Evolutionary conservation across 306 rosid species (phyloP), one percentile per base, ranked within the genome.

Genomic region (Rosa chinensis): DNA sequence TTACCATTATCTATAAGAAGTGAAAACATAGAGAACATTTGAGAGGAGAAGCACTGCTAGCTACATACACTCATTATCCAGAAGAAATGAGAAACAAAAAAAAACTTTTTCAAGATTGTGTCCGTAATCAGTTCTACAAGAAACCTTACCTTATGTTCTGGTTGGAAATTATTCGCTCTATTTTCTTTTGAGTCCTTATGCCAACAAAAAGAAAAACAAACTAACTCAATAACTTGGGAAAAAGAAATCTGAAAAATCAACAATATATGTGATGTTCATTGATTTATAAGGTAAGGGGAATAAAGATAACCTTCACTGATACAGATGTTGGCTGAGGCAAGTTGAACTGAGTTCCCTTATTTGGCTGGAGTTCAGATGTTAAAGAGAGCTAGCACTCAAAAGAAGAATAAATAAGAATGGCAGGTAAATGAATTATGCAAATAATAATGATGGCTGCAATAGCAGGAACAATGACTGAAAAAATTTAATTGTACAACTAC

Each of bases 111-210:
- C 52, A 66, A 75, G 47, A 53, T 20, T 74, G n/a, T 25, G 28
- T 37, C 16, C 28, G 13, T 6, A 80, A n/a, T 40, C 68, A 50
- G 44, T 74, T 82, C 78, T 20, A 72, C 62, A 73, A 66, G 71
- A 49, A 62, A 62, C 58, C 73, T 80, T 85, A 93, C 97, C 97
- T 91, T 83, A 48, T 58, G 80, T 74, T 88, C 80, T 82, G 79
- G 82, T 83, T 85, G 94, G 85, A 86, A 84, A 82, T 88, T 79
- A 76, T 78, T 79, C 69, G 76, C 86, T 80, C 87, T 90, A 81
- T 96, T 96, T 91, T 93, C 99, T 93, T 96, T 96, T 66, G 89
- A 90, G 81, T 88, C 98, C 99, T 96, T 86, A 81, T 86, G 85
- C 81, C 93, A 81, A 87, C 85, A 78, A 81, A 77, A 70, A 61